These are phyloP conservation scores for Dipodascus geniculatus DNA, from an alignment of 805 yeast genomes.

Conservation along the genomic window DNA sequence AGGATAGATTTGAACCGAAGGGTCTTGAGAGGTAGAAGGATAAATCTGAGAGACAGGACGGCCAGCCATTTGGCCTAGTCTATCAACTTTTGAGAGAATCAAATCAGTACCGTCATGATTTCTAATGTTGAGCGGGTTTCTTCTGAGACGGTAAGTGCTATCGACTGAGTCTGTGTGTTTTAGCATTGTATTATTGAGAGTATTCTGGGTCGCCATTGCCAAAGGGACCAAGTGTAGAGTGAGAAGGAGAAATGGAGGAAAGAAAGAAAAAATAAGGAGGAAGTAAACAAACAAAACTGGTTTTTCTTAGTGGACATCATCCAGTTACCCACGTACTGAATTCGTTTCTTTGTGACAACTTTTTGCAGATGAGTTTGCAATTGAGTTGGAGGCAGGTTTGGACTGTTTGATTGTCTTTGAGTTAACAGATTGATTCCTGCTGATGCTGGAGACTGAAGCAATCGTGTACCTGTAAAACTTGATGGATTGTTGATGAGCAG, in stretches of 20 bases:
- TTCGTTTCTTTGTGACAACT: neutral
- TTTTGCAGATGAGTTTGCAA: too few relatives aligned
- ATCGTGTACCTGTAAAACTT: neutral
- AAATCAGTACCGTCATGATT: conserved; percentile 24
- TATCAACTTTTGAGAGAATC: conserved; percentile 8
- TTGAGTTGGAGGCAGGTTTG: too few relatives aligned
- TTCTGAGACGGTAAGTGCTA: conserved; percentile 18
- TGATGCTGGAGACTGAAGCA: neutral
- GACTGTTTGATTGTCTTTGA: too few relatives aligned
- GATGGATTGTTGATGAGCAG: neutral
- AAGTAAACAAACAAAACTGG: neutral
- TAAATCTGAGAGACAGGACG: neutral
- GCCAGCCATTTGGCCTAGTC: conserved; percentile 8
- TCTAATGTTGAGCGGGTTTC: conserved; percentile 26
- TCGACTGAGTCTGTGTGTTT: conserved; percentile 16
- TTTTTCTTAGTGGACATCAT: neutral
- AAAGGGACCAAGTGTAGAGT: too few relatives aligned
- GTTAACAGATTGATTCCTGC: neutral
- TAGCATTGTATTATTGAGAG: too few relatives aligned
- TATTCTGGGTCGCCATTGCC: too few relatives aligned
- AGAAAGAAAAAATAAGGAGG: neutral
- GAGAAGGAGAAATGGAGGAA: neutral
- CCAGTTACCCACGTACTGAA: neutral
- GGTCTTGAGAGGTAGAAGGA: neutral
- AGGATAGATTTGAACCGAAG: neutral